Evolutionary conservation across 164 flowering plant genomes (phyloP).

Genomic region (Saururus chinensis): DNA sequence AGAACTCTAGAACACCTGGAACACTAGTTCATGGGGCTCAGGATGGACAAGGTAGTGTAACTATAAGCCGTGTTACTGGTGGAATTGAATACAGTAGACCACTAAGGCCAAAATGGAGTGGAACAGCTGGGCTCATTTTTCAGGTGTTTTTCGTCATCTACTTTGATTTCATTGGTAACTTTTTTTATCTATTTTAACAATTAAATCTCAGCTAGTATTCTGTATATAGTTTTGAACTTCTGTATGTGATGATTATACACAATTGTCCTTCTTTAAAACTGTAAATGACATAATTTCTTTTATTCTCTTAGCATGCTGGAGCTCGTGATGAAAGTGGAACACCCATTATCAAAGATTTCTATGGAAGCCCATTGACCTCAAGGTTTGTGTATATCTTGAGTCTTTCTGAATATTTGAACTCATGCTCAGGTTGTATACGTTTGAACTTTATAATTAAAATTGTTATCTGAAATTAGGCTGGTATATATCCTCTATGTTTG

Average conservation of each 20-base stretch:
- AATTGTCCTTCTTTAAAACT: no score
- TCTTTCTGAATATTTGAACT: no score
- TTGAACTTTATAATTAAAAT: no score
- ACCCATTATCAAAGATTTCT: slow-evolving; percentile 73
- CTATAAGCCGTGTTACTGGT: slow-evolving; percentile 80
- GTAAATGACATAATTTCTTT: background rate
- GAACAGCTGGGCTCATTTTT: slow-evolving; percentile 78
- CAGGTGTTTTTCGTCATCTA: slow-evolving; percentile 43
- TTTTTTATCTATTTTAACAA: no score
- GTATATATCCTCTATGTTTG: no score
- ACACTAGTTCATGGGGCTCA: slow-evolving; percentile 81
- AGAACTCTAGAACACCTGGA: slow-evolving; percentile 98
- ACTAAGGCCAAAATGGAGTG: slow-evolving; percentile 92
- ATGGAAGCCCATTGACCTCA: slow-evolving; percentile 84
- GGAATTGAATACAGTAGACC: slow-evolving; percentile 91
- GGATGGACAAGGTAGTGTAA: slow-evolving; percentile 44
- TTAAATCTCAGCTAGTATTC: no score
- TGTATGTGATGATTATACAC: no score
- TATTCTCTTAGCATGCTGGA: slow-evolving; percentile 66
- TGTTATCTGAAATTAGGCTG: no score
- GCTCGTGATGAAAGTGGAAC: slow-evolving; percentile 80
- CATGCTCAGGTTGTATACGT: no score
- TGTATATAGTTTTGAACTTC: no score
- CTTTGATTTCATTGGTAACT: no score
- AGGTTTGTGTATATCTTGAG: slow-evolving; percentile 36